A percentile compares a stretch with the other conserved stretches of the same genome.
Evolutionary conservation across 2,329 filamentous ascomycete genomes (phyloP).

Genomic region (Periconia sp.): DNA sequence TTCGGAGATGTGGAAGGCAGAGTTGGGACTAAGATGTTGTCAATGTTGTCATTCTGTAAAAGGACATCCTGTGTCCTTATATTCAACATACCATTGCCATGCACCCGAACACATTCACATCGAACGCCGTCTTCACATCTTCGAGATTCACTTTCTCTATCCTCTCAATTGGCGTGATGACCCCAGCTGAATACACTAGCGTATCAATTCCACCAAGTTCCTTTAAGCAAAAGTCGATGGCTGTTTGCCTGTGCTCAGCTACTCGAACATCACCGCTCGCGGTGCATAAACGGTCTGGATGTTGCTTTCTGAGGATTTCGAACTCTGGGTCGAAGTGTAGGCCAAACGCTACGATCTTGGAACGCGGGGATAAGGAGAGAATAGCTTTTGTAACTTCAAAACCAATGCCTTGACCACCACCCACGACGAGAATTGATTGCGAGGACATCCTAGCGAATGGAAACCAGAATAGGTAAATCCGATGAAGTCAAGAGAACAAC

Average conservation of each 20-base stretch:
- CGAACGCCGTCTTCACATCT: slow-evolving; percentile 23
- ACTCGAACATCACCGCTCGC: slow-evolving; percentile 17
- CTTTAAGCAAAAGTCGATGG: slow-evolving; percentile 19
- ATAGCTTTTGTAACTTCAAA: slow-evolving; percentile 23
- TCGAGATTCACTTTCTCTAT: slow-evolving; percentile 25
- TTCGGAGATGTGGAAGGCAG: slow-evolving; percentile 23
- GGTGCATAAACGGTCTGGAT: slow-evolving; percentile 3
- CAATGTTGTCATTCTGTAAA: background rate
- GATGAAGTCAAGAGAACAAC: too few species aligned
- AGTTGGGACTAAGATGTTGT: slow-evolving; percentile 21
- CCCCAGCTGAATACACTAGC: slow-evolving; percentile 28
- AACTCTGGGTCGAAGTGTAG: slow-evolving; percentile 5
- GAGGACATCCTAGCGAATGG: background rate
- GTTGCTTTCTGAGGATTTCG: background rate
- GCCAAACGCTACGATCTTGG: slow-evolving; percentile 14
- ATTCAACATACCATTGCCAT: slow-evolving; percentile 26
- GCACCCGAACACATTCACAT: slow-evolving; percentile 33
- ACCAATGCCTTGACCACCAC: slow-evolving; percentile 31
- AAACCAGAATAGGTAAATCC: too few species aligned
- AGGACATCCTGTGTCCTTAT: background rate
- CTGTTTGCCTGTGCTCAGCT: slow-evolving; percentile 6
- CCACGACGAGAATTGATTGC: slow-evolving; percentile 31
- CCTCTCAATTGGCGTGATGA: slow-evolving; percentile 28
- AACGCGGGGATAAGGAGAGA: slow-evolving; percentile 5
- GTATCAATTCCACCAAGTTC: slow-evolving; percentile 27